Evolutionary conservation across 1,284 basidiomycete genomes (phyloP).

Genomic region (Moniliophthora roreri): DNA sequence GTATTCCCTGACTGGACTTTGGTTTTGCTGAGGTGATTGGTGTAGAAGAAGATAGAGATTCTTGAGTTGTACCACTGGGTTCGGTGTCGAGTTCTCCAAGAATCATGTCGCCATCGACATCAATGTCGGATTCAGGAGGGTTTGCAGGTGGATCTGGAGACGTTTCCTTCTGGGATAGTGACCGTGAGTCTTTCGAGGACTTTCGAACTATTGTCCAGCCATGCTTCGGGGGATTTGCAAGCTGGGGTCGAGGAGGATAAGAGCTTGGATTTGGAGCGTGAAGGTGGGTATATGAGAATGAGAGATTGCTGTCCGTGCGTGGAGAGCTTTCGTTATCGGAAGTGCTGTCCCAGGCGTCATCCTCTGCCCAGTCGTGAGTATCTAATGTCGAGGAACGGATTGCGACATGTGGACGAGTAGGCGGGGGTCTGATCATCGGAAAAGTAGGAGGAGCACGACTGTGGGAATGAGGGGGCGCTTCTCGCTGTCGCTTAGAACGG

Average conservation of each 20-base stretch:
- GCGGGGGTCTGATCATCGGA: constrained; percentile 65
- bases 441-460: constrained; percentile 34
- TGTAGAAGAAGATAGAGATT: constrained; percentile 19
- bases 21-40: constrained; percentile 31
- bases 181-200: constrained; percentile 26
- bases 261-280: constrained; percentile 75
- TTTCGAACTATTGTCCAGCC: constrained; percentile 78
- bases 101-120: constrained; percentile 73
- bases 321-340: constrained; percentile 76
- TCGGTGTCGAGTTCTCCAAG: constrained; percentile 71
- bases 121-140: constrained; percentile 38
- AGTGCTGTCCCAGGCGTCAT: constrained; percentile 88
- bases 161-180: constrained; percentile 24
- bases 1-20: constrained; percentile 44
- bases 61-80: constrained; percentile 30
- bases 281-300: constrained; percentile 82
- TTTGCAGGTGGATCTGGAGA: constrained; percentile 27
- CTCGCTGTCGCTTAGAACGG: neutral
- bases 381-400: constrained; percentile 55
- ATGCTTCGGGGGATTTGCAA: constrained; percentile 43
- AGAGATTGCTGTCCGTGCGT: constrained; percentile 53
- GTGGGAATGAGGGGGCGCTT: neutral
- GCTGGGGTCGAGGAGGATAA: constrained; percentile 57
- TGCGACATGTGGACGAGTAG: constrained; percentile 73
- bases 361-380: constrained; percentile 70